A percentile compares a stretch with the other conserved stretches of the same genome.
Evolutionary conservation across 106 monocot species (phyloP).

Genomic region (Posidonia australis): DNA sequence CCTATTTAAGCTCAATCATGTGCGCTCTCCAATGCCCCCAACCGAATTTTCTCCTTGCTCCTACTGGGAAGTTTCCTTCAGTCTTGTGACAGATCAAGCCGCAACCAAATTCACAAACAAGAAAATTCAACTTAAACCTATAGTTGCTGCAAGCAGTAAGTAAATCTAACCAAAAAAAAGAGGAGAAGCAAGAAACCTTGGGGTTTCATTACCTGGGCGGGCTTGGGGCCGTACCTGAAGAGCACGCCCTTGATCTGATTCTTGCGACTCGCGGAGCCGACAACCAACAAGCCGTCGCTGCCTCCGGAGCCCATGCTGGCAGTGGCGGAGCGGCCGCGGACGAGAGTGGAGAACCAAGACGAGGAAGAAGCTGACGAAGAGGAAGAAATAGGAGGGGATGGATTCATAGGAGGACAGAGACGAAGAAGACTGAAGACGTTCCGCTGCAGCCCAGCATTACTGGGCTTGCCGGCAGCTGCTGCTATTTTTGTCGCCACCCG

Average conservation of each 20-base stretch:
- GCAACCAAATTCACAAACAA: too few species aligned
- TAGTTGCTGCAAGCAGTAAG: neutral
- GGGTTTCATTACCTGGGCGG: constrained; percentile 31
- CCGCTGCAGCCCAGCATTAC: too few species aligned
- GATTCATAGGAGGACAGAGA: constrained; percentile 3
- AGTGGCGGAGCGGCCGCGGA: constrained; percentile 21
- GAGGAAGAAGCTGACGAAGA: constrained; percentile 10
- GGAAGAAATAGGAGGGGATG: too few species aligned
- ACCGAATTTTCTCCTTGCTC: too few species aligned
- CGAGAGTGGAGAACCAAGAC: constrained; percentile 42
- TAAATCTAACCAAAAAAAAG: neutral
- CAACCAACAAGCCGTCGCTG: constrained; percentile 1
- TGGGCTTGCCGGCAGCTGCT: too few species aligned
- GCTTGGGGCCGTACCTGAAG: constrained; percentile 62
- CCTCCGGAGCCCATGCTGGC: constrained; percentile 1
- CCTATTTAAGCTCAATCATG: too few species aligned
- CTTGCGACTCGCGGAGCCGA: constrained; percentile 20
- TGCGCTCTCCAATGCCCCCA: too few species aligned
- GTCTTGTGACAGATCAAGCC: too few species aligned
- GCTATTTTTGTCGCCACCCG: too few species aligned
- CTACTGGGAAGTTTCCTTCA: too few species aligned
- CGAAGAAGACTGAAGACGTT: too few species aligned
- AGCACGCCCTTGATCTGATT: constrained; percentile 37
- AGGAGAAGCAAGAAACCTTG: neutral
- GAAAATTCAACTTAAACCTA: too few species aligned